Conservation (phyloP, 1,284 basidiomycete genomes). For the Pyrrhoderma lamaoense region DNA sequence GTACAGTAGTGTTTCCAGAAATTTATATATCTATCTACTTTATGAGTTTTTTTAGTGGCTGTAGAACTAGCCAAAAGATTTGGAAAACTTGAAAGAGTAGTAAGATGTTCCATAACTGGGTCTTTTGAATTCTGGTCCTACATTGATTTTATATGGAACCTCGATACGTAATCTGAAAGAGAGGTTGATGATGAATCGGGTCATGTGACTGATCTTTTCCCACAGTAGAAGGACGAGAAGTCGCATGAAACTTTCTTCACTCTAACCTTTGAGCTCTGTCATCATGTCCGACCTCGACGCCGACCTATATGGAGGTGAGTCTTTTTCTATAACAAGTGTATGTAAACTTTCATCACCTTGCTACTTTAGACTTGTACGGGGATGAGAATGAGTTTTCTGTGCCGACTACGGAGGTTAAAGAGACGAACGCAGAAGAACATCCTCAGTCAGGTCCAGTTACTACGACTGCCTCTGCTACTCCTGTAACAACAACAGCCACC, state of each 20-base stretch:
- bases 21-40: no score
- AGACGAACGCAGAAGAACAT: constrained; percentile 17
- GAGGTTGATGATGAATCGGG: no score
- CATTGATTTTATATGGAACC: no score
- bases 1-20: no score
- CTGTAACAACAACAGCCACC: constrained; percentile 19
- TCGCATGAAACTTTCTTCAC: background rate
- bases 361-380: constrained; percentile 59
- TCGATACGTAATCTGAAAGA: no score
- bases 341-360: background rate
- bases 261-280: constrained; percentile 1
- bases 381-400: constrained; percentile 57
- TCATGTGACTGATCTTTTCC: background rate
- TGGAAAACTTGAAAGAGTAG: no score
- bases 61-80: no score
- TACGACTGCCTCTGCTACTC: background rate
- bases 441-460: constrained; percentile 1
- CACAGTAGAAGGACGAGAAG: background rate
- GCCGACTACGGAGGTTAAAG: constrained; percentile 29
- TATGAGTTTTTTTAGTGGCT: no score
- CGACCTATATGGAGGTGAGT: constrained; percentile 74
- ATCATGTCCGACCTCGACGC: constrained; percentile 72
- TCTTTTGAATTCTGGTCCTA: no score
- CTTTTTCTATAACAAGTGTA: background rate
- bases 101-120: no score